These are phyloP conservation scores for Candida berthetii DNA, from an alignment of 805 yeast genomes.

Conservation along the genomic window DNA sequence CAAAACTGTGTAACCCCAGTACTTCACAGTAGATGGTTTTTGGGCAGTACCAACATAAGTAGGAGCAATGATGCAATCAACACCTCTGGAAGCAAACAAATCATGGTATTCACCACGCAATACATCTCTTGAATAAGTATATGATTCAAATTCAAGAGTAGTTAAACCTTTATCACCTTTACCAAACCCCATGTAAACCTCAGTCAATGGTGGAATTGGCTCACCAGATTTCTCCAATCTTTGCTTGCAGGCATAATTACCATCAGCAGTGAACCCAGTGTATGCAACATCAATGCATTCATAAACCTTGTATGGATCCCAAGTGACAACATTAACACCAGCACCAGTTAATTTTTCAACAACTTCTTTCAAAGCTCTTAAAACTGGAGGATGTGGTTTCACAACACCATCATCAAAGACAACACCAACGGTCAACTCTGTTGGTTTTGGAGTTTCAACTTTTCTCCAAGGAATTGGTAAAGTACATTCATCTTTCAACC, in stretches of 20 bases:
- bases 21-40: constrained; percentile 47
- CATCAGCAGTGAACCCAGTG: constrained; percentile 58
- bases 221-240: constrained; percentile 59
- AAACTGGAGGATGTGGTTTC: constrained; percentile 59
- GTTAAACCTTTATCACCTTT: background rate
- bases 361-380: constrained; percentile 46
- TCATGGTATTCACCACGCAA: constrained; percentile 48
- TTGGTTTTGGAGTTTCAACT: constrained; percentile 27
- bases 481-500: constrained; percentile 39
- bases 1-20: constrained; percentile 74
- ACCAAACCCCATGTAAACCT: constrained; percentile 50
- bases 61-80: constrained; percentile 61
- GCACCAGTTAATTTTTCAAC: constrained; percentile 37
- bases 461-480: constrained; percentile 33
- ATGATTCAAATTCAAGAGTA: background rate
- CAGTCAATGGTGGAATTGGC: constrained; percentile 59
- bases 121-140: constrained; percentile 33
- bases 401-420: constrained; percentile 61
- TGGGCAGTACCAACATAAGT: constrained; percentile 63
- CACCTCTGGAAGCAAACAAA: constrained; percentile 40
- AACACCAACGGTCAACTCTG: constrained; percentile 49
- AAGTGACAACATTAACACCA: constrained; percentile 41
- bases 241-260: constrained; percentile 47
- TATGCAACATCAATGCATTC: constrained; percentile 52
- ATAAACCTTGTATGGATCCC: constrained; percentile 49